phyloP scores from a whole-genome alignment of 2,329 filamentous ascomycete genomes.

The Aaosphaeria arxii region DNA sequence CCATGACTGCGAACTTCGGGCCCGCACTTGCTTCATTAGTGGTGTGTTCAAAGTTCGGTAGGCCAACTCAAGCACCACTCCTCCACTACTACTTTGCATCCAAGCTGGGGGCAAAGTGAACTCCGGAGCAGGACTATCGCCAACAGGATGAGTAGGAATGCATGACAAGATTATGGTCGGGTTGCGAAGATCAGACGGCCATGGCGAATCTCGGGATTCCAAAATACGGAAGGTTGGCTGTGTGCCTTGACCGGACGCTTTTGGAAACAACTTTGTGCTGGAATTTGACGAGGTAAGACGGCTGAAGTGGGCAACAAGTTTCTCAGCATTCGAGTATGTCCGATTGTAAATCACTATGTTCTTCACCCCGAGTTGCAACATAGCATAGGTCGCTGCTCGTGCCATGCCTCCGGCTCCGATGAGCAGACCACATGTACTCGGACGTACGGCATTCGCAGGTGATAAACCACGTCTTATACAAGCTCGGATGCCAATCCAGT shows the following conservation, averaged over 20 bases:
- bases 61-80: conserved; percentile 69
- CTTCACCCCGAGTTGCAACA: conserved; percentile 73
- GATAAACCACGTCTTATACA: conserved; percentile 71
- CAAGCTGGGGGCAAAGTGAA: conserved; percentile 68
- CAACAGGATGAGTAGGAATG: conserved; percentile 68
- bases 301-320: conserved; percentile 69
- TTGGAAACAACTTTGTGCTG: conserved; percentile 13
- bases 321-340: conserved; percentile 63
- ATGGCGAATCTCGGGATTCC: conserved; percentile 56
- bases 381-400: conserved; percentile 71
- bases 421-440: conserved; percentile 52
- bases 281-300: conserved; percentile 38
- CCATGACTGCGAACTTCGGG: conserved; percentile 62
- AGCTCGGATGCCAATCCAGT: conserved; percentile 76
- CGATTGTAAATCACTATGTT: conserved; percentile 75
- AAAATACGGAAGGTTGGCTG: conserved; percentile 58
- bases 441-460: conserved; percentile 60
- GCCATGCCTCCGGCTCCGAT: conserved; percentile 71
- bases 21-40: conserved; percentile 64
- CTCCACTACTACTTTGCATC: conserved; percentile 70
- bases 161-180: conserved; percentile 76
- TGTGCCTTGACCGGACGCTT: conserved; percentile 16
- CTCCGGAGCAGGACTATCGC: conserved; percentile 62
- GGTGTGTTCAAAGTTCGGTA: conserved; percentile 74
- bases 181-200: conserved; percentile 61